Evolutionary conservation across 441 rosid genomes (phyloP), one percentile per base, ranked within the genome.

Genomic region (Melastoma candidum): DNA sequence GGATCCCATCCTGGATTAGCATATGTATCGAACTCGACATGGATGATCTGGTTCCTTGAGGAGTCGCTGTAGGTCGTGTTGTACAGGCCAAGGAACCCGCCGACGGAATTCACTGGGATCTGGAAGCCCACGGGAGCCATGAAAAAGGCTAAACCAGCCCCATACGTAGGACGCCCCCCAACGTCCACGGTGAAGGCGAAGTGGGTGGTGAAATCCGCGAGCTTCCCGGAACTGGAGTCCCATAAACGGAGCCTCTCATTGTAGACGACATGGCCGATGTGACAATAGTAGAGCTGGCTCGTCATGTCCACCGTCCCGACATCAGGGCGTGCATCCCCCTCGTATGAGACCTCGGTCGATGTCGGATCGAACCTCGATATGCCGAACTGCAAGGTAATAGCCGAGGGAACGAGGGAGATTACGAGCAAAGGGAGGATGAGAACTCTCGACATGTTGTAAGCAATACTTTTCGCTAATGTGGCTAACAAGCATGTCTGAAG

Each of bases 241-340:
- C 85, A 82, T 25, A 82, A 26, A 7, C 68, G 74, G 7, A 84
- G 61, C 9, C 43, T 60, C 3, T 72, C 29, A 1, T 63, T 56
- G 59, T 78, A 84, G 1, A 78, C 75, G 14, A 52, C 77, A 63
- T 77, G 61, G n/a, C 93, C 94, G 36, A 82, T 83, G 3, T 68
- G 83, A 50, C 71, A 56, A 12, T 26, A 17, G 11, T 66, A 69
- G 3, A 3, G 12, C 4, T 1, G 52, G 5, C 50, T 58, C 60
- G 53, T 71, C 12, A 81, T 49, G 51, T 74, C 77, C 12, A 77
- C 58, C 0, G 61, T 58, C n/a, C 83, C 82, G 26, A 51, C 68
- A 0, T 5, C 22, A 26, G 69, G 45, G 7, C 3, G 45, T 26
- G 84, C 81, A 50, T 65, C 84, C 3, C 84, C 84, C 13, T 75